Percentiles rank a stretch among this genome's conserved stretches.
Conservation (phyloP, 441 rosid genomes). For the Populus hybrid region DNA sequence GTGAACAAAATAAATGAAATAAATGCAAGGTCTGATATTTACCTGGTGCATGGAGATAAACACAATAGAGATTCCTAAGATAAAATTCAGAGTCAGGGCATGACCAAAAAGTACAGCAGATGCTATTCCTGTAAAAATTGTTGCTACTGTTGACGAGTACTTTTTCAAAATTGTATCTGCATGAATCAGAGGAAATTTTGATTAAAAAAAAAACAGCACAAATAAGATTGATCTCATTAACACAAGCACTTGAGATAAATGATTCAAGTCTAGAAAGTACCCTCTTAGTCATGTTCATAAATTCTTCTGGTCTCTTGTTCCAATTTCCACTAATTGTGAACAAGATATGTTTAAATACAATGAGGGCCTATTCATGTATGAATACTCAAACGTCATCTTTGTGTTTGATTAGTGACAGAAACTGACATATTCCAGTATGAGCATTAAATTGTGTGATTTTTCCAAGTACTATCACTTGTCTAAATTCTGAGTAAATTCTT, state of each 20-base stretch:
- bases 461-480: background rate
- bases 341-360: background rate
- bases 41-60: constrained; percentile 99
- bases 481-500: background rate
- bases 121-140: constrained; percentile 96
- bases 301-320: background rate
- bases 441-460: background rate
- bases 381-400: background rate
- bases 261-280: background rate
- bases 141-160: constrained; percentile 97
- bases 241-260: background rate
- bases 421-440: background rate
- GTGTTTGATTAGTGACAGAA: background rate
- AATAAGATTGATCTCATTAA: background rate
- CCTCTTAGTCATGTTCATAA: background rate
- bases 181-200: constrained; percentile 21
- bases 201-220: background rate
- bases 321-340: background rate
- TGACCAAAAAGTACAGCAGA: constrained; percentile 95
- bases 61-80: constrained; percentile 92
- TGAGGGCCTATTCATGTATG: background rate
- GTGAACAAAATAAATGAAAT: background rate
- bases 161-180: constrained; percentile 98
- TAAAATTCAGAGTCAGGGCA: constrained; percentile 74
- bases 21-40: constrained; percentile 3